These are phyloP conservation scores for Hyaloperonospora arabidopsidis DNA, from an alignment of 352 stramenopile genomes.

Conservation along the genomic window DNA sequence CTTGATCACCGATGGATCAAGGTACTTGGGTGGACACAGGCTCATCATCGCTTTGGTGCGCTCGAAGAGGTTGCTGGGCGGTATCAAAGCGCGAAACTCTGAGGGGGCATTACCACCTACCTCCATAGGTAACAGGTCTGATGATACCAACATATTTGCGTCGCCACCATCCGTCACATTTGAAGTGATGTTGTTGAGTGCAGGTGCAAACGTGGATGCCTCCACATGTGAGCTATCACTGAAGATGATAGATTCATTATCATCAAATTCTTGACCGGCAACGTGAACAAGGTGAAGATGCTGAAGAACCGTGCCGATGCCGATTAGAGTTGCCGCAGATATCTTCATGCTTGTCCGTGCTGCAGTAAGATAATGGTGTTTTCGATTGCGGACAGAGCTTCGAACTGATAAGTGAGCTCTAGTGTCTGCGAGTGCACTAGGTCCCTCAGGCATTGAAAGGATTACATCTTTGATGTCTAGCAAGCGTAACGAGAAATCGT, in stretches of 20 bases:
- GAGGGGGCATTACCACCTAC: conserved; percentile 12
- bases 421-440: neutral
- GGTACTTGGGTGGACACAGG: conserved; percentile 46
- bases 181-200: conserved; percentile 5
- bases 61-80: conserved; percentile 35
- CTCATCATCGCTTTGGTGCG: conserved; percentile 44
- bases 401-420: conserved; percentile 31
- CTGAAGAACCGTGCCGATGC: conserved; percentile 17
- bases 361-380: conserved; percentile 5
- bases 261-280: conserved; percentile 9
- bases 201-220: conserved; percentile 8
- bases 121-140: conserved; percentile 1
- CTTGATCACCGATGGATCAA: conserved; percentile 34
- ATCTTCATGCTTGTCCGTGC: conserved; percentile 25
- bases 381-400: conserved; percentile 12
- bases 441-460: no score
- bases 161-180: conserved; percentile 1
- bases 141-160: conserved; percentile 5
- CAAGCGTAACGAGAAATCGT: no score
- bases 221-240: conserved; percentile 11
- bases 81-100: conserved; percentile 20
- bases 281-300: conserved; percentile 13
- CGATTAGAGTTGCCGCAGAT: conserved; percentile 16
- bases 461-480: no score
- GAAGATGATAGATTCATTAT: conserved; percentile 14